Conservation (phyloP, 306 rosid species). For the Pterocarpus macrocarpus region DNA sequence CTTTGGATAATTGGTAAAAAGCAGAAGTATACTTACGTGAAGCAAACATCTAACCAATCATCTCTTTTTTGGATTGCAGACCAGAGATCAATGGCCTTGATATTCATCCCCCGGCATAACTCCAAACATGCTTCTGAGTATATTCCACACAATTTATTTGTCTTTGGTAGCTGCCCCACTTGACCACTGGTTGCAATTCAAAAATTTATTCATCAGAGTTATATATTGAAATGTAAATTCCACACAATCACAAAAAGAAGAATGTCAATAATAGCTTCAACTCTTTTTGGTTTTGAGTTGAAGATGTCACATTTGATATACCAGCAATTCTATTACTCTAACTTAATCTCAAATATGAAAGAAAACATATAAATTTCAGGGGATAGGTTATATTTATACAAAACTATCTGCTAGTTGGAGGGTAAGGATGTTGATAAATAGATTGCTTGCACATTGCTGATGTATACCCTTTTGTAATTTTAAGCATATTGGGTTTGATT, state of each 20-base stretch:
- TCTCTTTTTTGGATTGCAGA: slow-evolving; percentile 64
- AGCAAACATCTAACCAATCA: slow-evolving; percentile 72
- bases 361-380: too few species aligned
- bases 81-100: slow-evolving; percentile 74
- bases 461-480: background rate
- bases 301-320: slow-evolving; percentile 14
- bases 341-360: background rate
- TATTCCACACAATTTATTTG: slow-evolving; percentile 61
- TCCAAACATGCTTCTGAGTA: slow-evolving; percentile 83
- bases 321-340: background rate
- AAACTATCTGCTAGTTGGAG: background rate
- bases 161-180: slow-evolving; percentile 28
- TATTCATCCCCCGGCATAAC: slow-evolving; percentile 65
- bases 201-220: slow-evolving; percentile 10
- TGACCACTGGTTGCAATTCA: slow-evolving; percentile 31
- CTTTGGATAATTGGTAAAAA: too few species aligned
- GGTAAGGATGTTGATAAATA: background rate
- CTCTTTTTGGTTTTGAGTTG: background rate
- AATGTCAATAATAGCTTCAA: background rate
- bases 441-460: background rate
- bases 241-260: background rate
- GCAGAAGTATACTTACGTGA: slow-evolving; percentile 60
- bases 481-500: too few species aligned
- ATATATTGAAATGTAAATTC: background rate
- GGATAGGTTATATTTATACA: background rate